phyloP scores from a whole-genome alignment of 495 filamentous ascomycete species.

The Penicillium argentinense region DNA sequence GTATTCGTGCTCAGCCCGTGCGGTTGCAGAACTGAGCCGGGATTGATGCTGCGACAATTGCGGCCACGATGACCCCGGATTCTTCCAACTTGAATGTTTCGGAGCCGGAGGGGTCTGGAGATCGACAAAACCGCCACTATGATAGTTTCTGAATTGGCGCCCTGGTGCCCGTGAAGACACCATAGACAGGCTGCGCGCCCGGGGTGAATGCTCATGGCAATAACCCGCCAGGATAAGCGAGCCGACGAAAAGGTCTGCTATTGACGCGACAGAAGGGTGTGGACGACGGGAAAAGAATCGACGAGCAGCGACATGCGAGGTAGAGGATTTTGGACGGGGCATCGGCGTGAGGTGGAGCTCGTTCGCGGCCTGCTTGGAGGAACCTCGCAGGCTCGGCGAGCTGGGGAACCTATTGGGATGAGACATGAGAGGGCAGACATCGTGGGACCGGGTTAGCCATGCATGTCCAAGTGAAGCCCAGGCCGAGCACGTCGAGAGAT shows the following conservation, averaged over 20 bases:
- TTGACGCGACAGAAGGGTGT: conserved; percentile 41
- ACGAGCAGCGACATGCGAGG: conserved; percentile 32
- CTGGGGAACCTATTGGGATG: conserved; percentile 52
- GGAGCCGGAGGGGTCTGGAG: conserved; percentile 15
- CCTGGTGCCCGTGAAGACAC: conserved; percentile 17
- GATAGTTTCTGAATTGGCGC: conserved; percentile 13
- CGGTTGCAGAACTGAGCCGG: conserved; percentile 32
- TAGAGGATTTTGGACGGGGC: conserved; percentile 28
- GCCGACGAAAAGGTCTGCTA: conserved; percentile 59
- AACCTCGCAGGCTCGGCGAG: conserved; percentile 51
- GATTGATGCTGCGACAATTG: conserved; percentile 26
- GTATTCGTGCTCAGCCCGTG: conserved; percentile 16
- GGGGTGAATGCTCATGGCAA: conserved; percentile 56
- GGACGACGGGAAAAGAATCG: conserved; percentile 40
- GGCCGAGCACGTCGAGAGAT: conserved; percentile 16
- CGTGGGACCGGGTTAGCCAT: conserved; percentile 49
- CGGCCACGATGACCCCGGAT: conserved; percentile 16
- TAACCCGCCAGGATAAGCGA: conserved; percentile 63
- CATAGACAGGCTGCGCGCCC: conserved; percentile 31
- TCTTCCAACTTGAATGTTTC: conserved; percentile 20
- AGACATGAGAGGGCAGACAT: conserved; percentile 69
- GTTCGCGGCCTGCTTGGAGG: conserved; percentile 46
- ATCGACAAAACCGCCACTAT: conserved; percentile 12
- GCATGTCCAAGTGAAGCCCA: conserved; percentile 33
- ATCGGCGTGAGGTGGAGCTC: conserved; percentile 40